These are phyloP conservation scores for Candida krabiensis DNA, from an alignment of 805 yeast species.

Conservation along the genomic window DNA sequence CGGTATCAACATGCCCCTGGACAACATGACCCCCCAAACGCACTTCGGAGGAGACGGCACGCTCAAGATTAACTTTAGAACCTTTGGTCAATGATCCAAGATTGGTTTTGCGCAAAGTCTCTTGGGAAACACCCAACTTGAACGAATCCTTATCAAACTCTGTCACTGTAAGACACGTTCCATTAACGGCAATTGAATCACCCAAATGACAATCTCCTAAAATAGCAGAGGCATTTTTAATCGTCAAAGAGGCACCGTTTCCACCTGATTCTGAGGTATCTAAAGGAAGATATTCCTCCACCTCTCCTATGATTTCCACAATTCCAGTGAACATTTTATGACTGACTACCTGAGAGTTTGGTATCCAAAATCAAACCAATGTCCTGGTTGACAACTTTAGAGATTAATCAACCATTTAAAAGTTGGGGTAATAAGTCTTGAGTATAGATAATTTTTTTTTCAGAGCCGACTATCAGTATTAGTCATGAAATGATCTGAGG, in stretches of 20 bases:
- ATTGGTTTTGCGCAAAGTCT: slow-evolving; percentile 80
- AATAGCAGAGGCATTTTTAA: slow-evolving; percentile 60
- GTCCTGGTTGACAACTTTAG: too few relatives aligned
- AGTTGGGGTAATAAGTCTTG: too few relatives aligned
- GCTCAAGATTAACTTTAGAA: slow-evolving; percentile 76
- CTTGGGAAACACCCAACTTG: slow-evolving; percentile 92
- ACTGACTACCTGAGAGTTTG: too few relatives aligned
- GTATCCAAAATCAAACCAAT: too few relatives aligned
- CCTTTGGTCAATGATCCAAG: slow-evolving; percentile 62
- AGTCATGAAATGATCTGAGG: too few relatives aligned
- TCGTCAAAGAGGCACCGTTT: slow-evolving; percentile 69
- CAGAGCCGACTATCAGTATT: too few relatives aligned
- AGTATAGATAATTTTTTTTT: too few relatives aligned
- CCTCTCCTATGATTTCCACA: slow-evolving; percentile 77
- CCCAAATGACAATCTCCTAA: slow-evolving; percentile 86
- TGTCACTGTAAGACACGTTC: slow-evolving; percentile 90
- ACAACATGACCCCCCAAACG: slow-evolving; percentile 97
- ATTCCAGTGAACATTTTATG: slow-evolving; percentile 93
- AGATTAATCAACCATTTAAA: too few relatives aligned
- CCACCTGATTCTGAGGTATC: slow-evolving; percentile 62
- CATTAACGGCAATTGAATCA: slow-evolving; percentile 89
- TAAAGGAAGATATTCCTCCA: slow-evolving; percentile 43
- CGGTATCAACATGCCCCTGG: slow-evolving; percentile 95
- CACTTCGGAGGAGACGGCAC: slow-evolving; percentile 80
- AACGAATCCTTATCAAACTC: slow-evolving; percentile 62